A percentile compares a stretch with the other conserved stretches of the same genome.
Conservation (phyloP, 2,329 filamentous ascomycete species). For the Tolypocladium ophioglossoides region DNA sequence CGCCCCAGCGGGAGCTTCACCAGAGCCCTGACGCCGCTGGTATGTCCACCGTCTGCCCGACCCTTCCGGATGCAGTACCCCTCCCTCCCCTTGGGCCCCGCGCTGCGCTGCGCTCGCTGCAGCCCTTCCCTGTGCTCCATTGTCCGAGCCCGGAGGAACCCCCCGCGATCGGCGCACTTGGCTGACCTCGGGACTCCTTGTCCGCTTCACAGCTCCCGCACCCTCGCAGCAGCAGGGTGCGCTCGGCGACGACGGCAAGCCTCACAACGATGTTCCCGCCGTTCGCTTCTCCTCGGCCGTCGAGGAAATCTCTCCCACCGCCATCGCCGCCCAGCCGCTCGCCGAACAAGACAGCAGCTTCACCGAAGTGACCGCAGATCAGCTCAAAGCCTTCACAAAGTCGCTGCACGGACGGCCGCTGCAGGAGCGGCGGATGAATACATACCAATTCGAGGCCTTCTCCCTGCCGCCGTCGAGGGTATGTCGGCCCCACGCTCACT, state of each 20-base stretch:
- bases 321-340: slow-evolving; percentile 28
- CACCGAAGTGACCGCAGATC: slow-evolving; percentile 41
- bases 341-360: slow-evolving; percentile 18
- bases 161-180: background rate
- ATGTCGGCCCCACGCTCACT: slow-evolving; percentile 27
- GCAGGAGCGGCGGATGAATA: slow-evolving; percentile 73
- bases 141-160: background rate
- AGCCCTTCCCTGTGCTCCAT: background rate
- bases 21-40: slow-evolving; percentile 5
- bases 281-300: slow-evolving; percentile 65
- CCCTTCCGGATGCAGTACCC: slow-evolving; percentile 4
- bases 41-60: slow-evolving; percentile 5
- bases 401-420: slow-evolving; percentile 64
- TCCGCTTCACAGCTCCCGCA: background rate
- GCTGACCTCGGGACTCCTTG: background rate
- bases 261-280: slow-evolving; percentile 25
- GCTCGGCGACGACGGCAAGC: slow-evolving; percentile 8
- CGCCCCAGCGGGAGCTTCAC: slow-evolving; percentile 4
- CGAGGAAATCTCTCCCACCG: slow-evolving; percentile 49
- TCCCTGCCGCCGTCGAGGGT: slow-evolving; percentile 79
- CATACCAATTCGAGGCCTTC: slow-evolving; percentile 82
- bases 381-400: slow-evolving; percentile 61
- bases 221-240: background rate
- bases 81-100: background rate
- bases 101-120: background rate